Base-by-base conservation (phyloP, 805 yeast species). In the Sungouiozyma ichnusensis region DNA sequence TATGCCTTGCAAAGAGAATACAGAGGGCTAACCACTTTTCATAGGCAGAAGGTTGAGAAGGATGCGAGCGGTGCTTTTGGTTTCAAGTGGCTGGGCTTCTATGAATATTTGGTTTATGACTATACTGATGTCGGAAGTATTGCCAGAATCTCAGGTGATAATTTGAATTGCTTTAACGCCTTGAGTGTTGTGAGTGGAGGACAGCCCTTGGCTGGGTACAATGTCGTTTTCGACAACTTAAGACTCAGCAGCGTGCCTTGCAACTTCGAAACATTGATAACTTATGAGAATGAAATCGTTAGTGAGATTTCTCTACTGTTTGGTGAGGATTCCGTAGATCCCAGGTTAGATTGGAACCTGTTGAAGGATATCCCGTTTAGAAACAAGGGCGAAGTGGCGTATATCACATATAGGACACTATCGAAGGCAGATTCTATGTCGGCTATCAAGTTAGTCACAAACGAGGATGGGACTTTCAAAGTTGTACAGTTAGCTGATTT, bases 401-500 rank as follows among this genome's bases (percentile, higher is more conserved):
- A 7, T 11, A 24, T 24, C 11, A 24, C 29, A 7, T 24, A 24
- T 24, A 24, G 29, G 11, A 24, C 29, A 7, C 29, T 24, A 29
- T 35, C 32, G 6, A 33, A 17, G 24, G 24, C 29, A 13, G 20
- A 37, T 6, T 11, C 32, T 46, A 38, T 8, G 35, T 44, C 20
- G 17, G 17, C 4, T 46, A 46, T 36, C 15, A 39, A 15, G 31
- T 35, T 18, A 27, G 44, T 39, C 17, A 35, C 54, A 48, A 13
- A 44, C 14, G 17, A 62, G 2, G 55, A 71, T 16, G 77, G 76
- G 3, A 72, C 68, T 42, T 85, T 80, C 62, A 90, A 83, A 59
- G 80, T 92, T 35, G 62, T 86, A 9, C 98, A 92, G 61, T 76
- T 90, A 4, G 94, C 97, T 0, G 97, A 92, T 59, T 66, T 90